These are phyloP conservation scores for Colletotrichum melonis DNA, from an alignment of 2,329 filamentous ascomycete species.

Conservation along the genomic window DNA sequence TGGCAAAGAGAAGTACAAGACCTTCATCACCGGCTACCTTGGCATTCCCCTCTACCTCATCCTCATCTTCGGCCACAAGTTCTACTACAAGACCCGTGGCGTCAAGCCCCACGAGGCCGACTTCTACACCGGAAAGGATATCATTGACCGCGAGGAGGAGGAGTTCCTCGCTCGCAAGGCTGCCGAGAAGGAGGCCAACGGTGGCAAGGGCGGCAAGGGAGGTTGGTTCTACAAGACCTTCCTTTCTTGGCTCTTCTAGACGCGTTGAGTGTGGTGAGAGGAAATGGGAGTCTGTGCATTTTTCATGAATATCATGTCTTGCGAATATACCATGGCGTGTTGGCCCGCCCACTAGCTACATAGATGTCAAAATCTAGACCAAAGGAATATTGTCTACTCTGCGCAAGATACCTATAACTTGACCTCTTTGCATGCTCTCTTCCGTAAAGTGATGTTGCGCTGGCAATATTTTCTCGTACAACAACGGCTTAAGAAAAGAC, in stretches of 20 bases:
- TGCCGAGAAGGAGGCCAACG: conserved; percentile 39
- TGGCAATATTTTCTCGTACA: not conserved
- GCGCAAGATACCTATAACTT: not conserved
- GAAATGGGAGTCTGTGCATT: not conserved
- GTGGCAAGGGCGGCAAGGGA: conserved; percentile 39
- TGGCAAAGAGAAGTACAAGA: conserved; percentile 68
- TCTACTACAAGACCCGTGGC: conserved; percentile 63
- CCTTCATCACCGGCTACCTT: conserved; percentile 81
- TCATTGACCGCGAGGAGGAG: conserved; percentile 78
- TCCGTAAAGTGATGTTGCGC: not conserved
- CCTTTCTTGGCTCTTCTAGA: conserved; percentile 39
- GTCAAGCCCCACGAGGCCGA: conserved; percentile 71
- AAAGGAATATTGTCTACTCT: conserved; percentile 11
- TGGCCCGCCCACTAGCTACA: conserved; percentile 24
- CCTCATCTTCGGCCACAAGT: conserved; percentile 77
- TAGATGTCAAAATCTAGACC: conserved; percentile 32
- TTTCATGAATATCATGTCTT: conserved; percentile 32
- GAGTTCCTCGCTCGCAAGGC: conserved; percentile 72
- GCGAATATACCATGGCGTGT: conserved; percentile 34
- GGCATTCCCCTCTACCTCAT: conserved; percentile 81
- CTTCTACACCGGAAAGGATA: conserved; percentile 78
- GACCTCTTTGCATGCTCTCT: not conserved
- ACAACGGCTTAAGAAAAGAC: not conserved
- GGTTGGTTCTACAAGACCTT: conserved; percentile 43
- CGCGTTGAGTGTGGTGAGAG: not conserved